A percentile compares a stretch with the other conserved stretches of the same genome.
Evolutionary conservation across 1,139 yeast genomes (phyloP).

Genomic region (Yamadazyma dendronema): DNA sequence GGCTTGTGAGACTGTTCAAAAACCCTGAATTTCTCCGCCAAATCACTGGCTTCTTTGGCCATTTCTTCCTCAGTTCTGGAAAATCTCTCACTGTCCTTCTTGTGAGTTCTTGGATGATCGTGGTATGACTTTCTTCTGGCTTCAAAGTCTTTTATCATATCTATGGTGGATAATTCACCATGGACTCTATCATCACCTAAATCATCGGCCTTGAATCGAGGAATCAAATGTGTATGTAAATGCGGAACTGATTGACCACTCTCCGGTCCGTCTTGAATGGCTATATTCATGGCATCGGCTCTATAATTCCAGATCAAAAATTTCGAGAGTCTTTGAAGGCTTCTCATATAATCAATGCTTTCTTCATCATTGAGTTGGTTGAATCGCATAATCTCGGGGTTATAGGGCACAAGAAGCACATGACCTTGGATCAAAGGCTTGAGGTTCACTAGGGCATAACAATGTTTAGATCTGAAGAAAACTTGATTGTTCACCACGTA

Average conservation of each 20-base stretch:
- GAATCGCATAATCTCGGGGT: constrained; percentile 58
- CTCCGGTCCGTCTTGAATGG: constrained; percentile 94
- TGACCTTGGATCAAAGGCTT: constrained; percentile 94
- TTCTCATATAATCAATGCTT: constrained; percentile 69
- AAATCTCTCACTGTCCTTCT: constrained; percentile 41
- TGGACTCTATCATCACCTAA: constrained; percentile 70
- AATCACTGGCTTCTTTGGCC: constrained; percentile 61
- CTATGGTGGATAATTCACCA: constrained; percentile 49
- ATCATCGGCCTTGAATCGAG: constrained; percentile 64
- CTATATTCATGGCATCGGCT: constrained; percentile 81
- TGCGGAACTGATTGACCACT: constrained; percentile 96
- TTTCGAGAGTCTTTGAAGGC: constrained; percentile 68
- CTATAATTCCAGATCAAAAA: constrained; percentile 64
- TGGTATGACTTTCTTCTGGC: constrained; percentile 23
- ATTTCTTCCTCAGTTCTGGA: constrained; percentile 59
- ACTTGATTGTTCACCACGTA: constrained; percentile 67
- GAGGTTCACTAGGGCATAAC: constrained; percentile 83
- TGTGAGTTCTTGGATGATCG: constrained; percentile 3
- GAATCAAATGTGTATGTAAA: constrained; percentile 88
- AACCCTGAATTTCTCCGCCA: constrained; percentile 40
- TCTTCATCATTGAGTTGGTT: constrained; percentile 71
- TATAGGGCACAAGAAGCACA: constrained; percentile 76
- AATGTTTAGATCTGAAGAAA: constrained; percentile 50
- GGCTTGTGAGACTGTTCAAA: constrained; percentile 12
- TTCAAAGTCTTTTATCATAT: constrained; percentile 36